Evolutionary conservation across 1,284 basidiomycete genomes (phyloP).

Genomic region (Ceratorhiza oryzae-sativae): DNA sequence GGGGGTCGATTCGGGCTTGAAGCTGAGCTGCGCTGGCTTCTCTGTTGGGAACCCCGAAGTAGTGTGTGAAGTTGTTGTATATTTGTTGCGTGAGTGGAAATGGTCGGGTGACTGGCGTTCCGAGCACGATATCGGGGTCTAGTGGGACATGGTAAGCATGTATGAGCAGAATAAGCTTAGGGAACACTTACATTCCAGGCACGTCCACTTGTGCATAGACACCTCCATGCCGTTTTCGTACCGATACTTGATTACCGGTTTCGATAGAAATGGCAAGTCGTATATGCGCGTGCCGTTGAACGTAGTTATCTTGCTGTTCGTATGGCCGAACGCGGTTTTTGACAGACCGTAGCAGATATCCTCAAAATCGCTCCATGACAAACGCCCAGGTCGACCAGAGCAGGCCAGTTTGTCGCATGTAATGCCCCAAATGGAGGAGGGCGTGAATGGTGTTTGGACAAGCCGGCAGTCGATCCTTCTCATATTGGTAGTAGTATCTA

Average conservation of each 20-base stretch:
- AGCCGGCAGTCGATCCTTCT: background rate
- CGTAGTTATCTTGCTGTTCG: slow-evolving; percentile 12
- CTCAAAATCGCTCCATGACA: no score
- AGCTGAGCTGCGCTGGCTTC: background rate
- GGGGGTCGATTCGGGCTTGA: background rate
- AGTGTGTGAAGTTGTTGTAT: background rate
- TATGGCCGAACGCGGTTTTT: slow-evolving; percentile 18
- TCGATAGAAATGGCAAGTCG: slow-evolving; percentile 5
- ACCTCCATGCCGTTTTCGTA: background rate
- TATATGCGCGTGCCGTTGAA: slow-evolving; percentile 18
- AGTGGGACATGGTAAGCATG: background rate
- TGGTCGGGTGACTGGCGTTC: background rate
- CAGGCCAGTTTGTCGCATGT: background rate
- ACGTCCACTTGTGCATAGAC: background rate
- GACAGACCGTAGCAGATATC: slow-evolving; percentile 5
- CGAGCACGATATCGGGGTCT: slow-evolving; percentile 2
- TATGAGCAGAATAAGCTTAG: background rate
- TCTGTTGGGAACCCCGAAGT: background rate
- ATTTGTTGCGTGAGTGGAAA: background rate
- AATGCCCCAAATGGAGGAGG: slow-evolving; percentile 9
- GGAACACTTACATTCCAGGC: slow-evolving; percentile 12
- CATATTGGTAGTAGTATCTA: slow-evolving; percentile 22
- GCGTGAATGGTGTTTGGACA: slow-evolving; percentile 16
- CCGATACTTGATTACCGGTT: background rate
- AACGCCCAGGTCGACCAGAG: slow-evolving; percentile 16